Evolutionary conservation across 768 basidiomycete species (phyloP).

Genomic region (Lyophyllum decastes): DNA sequence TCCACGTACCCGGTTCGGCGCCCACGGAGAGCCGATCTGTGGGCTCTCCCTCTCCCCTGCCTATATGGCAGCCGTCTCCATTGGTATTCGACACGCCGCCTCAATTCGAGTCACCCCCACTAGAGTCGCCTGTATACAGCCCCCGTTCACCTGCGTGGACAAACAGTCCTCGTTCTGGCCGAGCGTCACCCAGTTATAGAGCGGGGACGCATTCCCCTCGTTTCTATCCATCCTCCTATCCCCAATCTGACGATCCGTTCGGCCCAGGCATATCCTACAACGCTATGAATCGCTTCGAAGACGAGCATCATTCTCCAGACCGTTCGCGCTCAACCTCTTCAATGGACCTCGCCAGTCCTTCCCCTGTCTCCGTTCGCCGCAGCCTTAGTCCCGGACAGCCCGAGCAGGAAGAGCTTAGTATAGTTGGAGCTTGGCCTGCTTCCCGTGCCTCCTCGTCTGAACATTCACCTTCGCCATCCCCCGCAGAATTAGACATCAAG

Average conservation of each 20-base stretch:
- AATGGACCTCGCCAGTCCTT: slow-evolving; percentile 48
- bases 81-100: not conserved
- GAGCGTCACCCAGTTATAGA: not conserved
- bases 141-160: slow-evolving; percentile 11
- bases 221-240: not conserved
- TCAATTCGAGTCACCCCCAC: slow-evolving; percentile 7
- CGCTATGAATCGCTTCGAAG: not conserved
- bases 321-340: slow-evolving; percentile 45
- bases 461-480: not conserved
- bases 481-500: not conserved
- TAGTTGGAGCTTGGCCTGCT: slow-evolving; percentile 46
- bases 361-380: slow-evolving; percentile 24
- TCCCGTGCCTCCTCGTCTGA: slow-evolving; percentile 36
- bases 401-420: slow-evolving; percentile 31
- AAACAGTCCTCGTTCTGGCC: not conserved
- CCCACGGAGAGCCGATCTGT: not conserved
- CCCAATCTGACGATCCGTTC: not conserved
- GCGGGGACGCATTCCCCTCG: slow-evolving; percentile 1
- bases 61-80: not conserved
- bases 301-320: slow-evolving; percentile 5
- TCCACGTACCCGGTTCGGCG: slow-evolving; percentile 13
- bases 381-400: slow-evolving; percentile 11
- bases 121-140: slow-evolving; percentile 12
- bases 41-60: not conserved
- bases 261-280: not conserved